A percentile compares a stretch with the other conserved stretches of the same genome.
Evolutionary conservation across 2,329 filamentous ascomycete genomes (phyloP).

Genomic region (Myotisia sp.): DNA sequence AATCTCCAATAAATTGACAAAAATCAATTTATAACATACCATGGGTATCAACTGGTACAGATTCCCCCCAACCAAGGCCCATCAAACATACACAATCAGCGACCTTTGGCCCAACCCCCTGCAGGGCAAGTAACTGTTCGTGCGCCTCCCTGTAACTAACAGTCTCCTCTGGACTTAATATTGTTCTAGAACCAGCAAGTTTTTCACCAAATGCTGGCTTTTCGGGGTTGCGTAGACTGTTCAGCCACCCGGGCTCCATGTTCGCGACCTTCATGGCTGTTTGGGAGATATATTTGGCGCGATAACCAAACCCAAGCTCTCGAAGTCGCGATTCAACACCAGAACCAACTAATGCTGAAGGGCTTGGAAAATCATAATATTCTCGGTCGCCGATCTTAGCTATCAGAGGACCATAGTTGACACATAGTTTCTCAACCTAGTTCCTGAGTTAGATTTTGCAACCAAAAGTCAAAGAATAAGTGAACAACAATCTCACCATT

Average conservation of each 20-base stretch:
- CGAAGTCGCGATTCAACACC: slow-evolving; percentile 70
- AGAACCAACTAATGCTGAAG: slow-evolving; percentile 54
- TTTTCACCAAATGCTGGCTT: slow-evolving; percentile 44
- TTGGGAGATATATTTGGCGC: slow-evolving; percentile 79
- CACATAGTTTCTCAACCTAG: slow-evolving; percentile 71
- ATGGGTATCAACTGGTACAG: slow-evolving; percentile 92
- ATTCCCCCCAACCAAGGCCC: slow-evolving; percentile 89
- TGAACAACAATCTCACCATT: slow-evolving; percentile 48
- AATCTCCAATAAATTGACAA: slow-evolving; percentile 7
- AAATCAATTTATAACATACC: slow-evolving; percentile 23
- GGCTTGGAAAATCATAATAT: slow-evolving; percentile 78
- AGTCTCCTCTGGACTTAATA: slow-evolving; percentile 36
- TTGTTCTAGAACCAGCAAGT: slow-evolving; percentile 24
- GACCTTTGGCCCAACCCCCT: slow-evolving; percentile 91
- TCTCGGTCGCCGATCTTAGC: slow-evolving; percentile 53
- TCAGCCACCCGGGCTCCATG: slow-evolving; percentile 60
- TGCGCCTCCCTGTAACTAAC: slow-evolving; percentile 68
- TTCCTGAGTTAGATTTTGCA: slow-evolving; percentile 1
- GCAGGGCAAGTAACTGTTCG: slow-evolving; percentile 59
- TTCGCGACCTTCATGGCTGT: slow-evolving; percentile 63
- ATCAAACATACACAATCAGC: slow-evolving; percentile 94
- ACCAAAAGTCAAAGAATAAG: not conserved
- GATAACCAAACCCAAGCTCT: slow-evolving; percentile 80
- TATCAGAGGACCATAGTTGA: slow-evolving; percentile 67
- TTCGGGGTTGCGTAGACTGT: slow-evolving; percentile 63